These are phyloP conservation scores for Hygrophila difformis DNA, from an alignment of 257 asterid species.

Conservation along the genomic window DNA sequence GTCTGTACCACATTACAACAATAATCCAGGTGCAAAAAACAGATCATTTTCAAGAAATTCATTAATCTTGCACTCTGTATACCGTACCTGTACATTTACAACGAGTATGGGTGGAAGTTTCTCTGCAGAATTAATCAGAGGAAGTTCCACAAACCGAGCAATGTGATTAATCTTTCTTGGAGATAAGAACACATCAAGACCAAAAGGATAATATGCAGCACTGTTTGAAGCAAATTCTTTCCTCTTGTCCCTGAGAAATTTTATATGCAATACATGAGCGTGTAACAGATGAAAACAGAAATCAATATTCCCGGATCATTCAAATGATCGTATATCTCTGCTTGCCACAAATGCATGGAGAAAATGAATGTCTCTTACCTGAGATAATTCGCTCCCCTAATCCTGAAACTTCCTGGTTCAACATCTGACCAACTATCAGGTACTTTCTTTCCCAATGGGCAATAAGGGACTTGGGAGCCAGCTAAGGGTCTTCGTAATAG, in stretches of 20 bases:
- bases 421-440: conserved; percentile 87
- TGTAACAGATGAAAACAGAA: no score
- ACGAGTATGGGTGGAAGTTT: conserved; percentile 84
- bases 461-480: conserved; percentile 88
- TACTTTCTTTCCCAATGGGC: conserved; percentile 78
- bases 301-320: no score
- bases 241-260: conserved; percentile 67
- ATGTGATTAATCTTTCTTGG: conserved; percentile 74
- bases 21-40: neutral
- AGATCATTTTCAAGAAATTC: no score
- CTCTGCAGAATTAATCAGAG: conserved; percentile 41
- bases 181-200: conserved; percentile 82
- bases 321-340: no score
- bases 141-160: conserved; percentile 83
- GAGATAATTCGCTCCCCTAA: conserved; percentile 73
- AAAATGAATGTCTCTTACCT: conserved; percentile 30
- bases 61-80: no score
- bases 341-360: neutral
- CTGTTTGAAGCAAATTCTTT: conserved; percentile 69
- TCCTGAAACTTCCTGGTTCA: conserved; percentile 73
- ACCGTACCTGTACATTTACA: conserved; percentile 84
- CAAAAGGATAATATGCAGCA: conserved; percentile 90
- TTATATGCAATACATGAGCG: conserved; percentile 5
- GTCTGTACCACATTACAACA: neutral
- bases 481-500: conserved; percentile 73